These are phyloP conservation scores for Hsuehochloa calcarea DNA, from an alignment of 176 grass and related monocot genomes.

Conservation along the genomic window DNA sequence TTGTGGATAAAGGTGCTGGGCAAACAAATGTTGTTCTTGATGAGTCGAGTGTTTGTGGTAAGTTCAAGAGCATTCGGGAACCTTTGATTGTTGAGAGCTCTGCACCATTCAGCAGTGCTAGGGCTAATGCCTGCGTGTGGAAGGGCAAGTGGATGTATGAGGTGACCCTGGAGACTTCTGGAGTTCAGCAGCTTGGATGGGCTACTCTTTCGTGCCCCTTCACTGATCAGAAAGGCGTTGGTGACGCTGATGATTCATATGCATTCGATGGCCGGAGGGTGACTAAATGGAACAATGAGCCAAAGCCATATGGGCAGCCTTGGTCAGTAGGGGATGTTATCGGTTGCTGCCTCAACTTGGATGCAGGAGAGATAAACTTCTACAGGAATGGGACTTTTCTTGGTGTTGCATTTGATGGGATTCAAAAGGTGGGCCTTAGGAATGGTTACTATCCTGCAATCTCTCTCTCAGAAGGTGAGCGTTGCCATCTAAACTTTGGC, in stretches of 20 bases:
- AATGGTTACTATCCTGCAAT: conserved; percentile 78
- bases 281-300: conserved; percentile 81
- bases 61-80: conserved; percentile 60
- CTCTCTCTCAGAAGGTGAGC: conserved; percentile 80
- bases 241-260: conserved; percentile 80
- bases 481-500: conserved; percentile 80
- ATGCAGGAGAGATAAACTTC: conserved; percentile 61
- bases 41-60: conserved; percentile 56
- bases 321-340: conserved; percentile 86
- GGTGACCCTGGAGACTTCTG: conserved; percentile 71
- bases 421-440: conserved; percentile 32
- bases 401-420: conserved; percentile 68
- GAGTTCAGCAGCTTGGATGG: conserved; percentile 87
- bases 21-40: conserved; percentile 54
- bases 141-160: conserved; percentile 96
- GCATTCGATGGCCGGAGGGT: conserved; percentile 73
- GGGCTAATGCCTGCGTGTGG: conserved; percentile 58
- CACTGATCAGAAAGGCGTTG: conserved; percentile 79
- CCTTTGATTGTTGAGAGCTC: conserved; percentile 71
- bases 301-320: conserved; percentile 62
- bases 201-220: conserved; percentile 60
- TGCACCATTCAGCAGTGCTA: conserved; percentile 65
- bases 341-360: conserved; percentile 76
- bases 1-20: conserved; percentile 39
- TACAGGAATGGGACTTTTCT: conserved; percentile 72